phyloP scores from a whole-genome alignment of 306 rosid genomes.

The Cicer judaicum region DNA sequence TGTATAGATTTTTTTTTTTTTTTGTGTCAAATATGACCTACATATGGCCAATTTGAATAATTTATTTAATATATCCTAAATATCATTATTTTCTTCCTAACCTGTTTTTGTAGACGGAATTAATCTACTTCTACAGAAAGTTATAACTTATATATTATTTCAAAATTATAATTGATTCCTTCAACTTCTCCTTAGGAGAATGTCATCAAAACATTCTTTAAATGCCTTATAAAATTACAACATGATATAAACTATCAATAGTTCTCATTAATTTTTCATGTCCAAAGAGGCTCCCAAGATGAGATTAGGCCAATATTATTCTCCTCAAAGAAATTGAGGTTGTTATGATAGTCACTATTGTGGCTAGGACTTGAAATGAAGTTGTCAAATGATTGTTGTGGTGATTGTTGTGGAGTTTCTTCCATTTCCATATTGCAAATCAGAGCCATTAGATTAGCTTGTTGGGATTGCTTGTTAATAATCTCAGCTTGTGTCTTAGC shows the following conservation, averaged over 20 bases:
- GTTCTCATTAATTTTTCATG: conserved; percentile 48
- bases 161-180: conserved; percentile 16
- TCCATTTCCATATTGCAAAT: conserved; percentile 76
- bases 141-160: conserved; percentile 30
- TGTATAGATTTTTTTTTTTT: no score
- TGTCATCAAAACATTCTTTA: conserved; percentile 42
- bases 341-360: conserved; percentile 45
- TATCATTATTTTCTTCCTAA: conserved; percentile 28
- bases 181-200: conserved; percentile 74
- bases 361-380: conserved; percentile 48
- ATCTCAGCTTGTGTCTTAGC: conserved; percentile 90
- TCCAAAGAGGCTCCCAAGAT: conserved; percentile 81
- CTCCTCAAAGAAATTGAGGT: conserved; percentile 63
- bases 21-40: no score
- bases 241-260: neutral
- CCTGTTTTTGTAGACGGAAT: conserved; percentile 31
- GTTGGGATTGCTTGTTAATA: conserved; percentile 79
- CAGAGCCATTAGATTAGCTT: conserved; percentile 75
- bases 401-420: conserved; percentile 55
- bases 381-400: conserved; percentile 61
- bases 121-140: neutral
- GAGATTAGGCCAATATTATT: conserved; percentile 48
- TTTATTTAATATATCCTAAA: neutral
- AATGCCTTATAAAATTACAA: neutral
- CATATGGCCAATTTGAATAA: no score